Percentiles rank a stretch among this genome's conserved stretches.
Conservation (phyloP, 179 eudicot species). For the Silene coronaria region DNA sequence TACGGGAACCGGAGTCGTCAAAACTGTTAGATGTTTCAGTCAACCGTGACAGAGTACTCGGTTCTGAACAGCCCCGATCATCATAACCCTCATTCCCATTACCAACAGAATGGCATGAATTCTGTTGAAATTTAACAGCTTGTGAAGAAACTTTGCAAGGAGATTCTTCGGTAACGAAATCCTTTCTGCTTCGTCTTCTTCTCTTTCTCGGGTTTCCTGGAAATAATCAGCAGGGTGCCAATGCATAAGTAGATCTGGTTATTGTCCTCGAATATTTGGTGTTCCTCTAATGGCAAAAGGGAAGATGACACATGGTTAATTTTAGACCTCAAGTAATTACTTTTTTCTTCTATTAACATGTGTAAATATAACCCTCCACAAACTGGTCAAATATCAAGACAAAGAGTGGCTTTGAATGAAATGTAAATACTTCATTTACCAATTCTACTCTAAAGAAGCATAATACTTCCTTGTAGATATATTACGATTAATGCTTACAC, state of each 20-base stretch:
- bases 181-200: conserved; percentile 23
- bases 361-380: background rate
- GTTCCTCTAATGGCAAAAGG: background rate
- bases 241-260: background rate
- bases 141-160: conserved; percentile 8
- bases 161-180: conserved; percentile 8
- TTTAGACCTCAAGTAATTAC: background rate
- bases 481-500: background rate
- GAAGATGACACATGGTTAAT: background rate
- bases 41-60: conserved; percentile 7
- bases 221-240: conserved; percentile 12
- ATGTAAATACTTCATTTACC: background rate
- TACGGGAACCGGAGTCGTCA: background rate
- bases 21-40: conserved; percentile 8
- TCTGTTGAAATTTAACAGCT: conserved; percentile 20
- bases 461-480: background rate
- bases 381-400: background rate
- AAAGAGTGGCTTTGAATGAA: background rate
- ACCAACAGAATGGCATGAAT: conserved; percentile 7
- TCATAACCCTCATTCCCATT: background rate
- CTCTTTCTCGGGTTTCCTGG: conserved; percentile 33
- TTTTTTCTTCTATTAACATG: too few relatives aligned
- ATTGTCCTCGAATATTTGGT: background rate
- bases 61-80: conserved; percentile 5
- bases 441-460: background rate